Evolutionary conservation across 2,329 filamentous ascomycete genomes (phyloP), one percentile per base, ranked within the genome.

Genomic region (Cladosporium austrohemisphaericum): DNA sequence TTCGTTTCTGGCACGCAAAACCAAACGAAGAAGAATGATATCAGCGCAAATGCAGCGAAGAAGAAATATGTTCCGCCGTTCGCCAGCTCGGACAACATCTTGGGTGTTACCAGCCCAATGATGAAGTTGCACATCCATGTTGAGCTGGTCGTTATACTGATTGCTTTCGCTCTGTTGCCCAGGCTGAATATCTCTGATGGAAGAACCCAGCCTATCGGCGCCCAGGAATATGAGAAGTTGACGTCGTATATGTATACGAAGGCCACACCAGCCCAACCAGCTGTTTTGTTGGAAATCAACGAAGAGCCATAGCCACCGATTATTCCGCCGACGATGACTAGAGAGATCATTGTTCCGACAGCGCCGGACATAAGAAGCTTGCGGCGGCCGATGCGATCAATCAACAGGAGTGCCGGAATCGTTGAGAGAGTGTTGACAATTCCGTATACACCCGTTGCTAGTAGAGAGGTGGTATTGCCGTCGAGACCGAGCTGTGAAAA

Each of bases 391-490:
- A 82, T 55, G 22, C 76, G 75, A 57, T 85, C 82, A 50, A 85
- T 77, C 63, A 76, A 85, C 6, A 85, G 68, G 2, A 85, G 80
- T 0, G 81, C 76, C 0, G 82, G 81, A 16, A 85, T 77, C 0
- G 83, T 86, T 18, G 77, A 76, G 52, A 85, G 53, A 55, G 85
- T 83, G 76, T 85, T 83, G 55, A 80, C 76, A 35, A 86, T 81
- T 4, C 83, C 83, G 4, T 84, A 81, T 0, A 86, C 83, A 3
- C 83, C 84, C 0, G 82, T 86, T 0, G 83, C 83, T 2, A 86
- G 71, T 0, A 86, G 73, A 1, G 77, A 80, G 0, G 65, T 66
- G 0, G 73, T 69, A 51, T 69, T 74, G 5, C 29, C 29, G 11
- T 10, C 13, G 29, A 31, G 29, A 1, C 69, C 68, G 54, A 72